A percentile compares a stretch with the other conserved stretches of the same genome.
These are phyloP conservation scores for Rosa rugosa DNA, from an alignment of 306 rosid genomes.

Conservation along the genomic window DNA sequence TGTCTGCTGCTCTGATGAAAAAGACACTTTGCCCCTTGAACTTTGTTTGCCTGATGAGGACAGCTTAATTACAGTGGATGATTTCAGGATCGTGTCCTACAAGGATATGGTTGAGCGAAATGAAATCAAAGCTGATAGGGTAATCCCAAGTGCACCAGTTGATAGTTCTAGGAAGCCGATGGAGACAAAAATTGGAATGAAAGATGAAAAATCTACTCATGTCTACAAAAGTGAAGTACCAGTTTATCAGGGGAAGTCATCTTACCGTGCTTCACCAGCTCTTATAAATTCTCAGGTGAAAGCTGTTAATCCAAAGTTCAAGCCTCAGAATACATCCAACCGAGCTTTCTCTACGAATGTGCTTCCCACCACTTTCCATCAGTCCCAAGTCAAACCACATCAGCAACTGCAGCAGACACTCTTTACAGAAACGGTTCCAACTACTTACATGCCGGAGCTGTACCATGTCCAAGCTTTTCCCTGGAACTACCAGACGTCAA, in stretches of 20 bases:
- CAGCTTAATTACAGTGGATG: conserved; percentile 44
- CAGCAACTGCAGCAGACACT: not conserved
- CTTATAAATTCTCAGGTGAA: conserved; percentile 16
- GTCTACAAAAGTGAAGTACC: not conserved
- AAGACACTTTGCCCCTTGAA: conserved; percentile 6
- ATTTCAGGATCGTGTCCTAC: conserved; percentile 26
- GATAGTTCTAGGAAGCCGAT: conserved; percentile 35
- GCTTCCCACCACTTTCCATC: conserved; percentile 20
- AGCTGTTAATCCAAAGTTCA: conserved; percentile 14
- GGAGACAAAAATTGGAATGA: conserved; percentile 18
- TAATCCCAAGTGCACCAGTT: conserved; percentile 30
- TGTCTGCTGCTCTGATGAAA: not conserved
- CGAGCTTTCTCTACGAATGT: conserved; percentile 16
- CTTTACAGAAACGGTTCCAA: conserved; percentile 4
- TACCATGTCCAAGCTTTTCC: not conserved
- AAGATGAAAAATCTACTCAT: conserved; percentile 29
- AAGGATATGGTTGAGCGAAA: conserved; percentile 27
- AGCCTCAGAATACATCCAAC: conserved; percentile 18
- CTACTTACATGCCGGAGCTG: conserved; percentile 27
- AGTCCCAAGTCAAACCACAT: conserved; percentile 16
- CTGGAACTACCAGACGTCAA: conserved; percentile 25
- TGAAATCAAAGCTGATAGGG: conserved; percentile 21
- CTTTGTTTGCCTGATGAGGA: conserved; percentile 59
- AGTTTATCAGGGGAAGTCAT: not conserved
- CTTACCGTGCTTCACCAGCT: conserved; percentile 17